These are phyloP conservation scores for Yarrowia osloensis DNA, from an alignment of 805 yeast genomes.

Conservation along the genomic window DNA sequence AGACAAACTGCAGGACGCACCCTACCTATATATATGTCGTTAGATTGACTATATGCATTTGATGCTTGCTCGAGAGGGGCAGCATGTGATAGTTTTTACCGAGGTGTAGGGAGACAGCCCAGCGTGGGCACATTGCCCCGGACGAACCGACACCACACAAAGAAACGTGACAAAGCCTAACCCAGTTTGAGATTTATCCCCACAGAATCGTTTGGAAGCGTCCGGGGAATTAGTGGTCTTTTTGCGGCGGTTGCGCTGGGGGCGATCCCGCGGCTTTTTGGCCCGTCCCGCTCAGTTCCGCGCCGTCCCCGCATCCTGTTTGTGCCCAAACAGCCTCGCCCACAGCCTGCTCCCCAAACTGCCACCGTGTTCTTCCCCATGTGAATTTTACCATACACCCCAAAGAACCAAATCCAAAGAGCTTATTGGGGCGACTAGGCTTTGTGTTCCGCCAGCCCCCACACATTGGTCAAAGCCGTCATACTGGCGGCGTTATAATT, in stretches of 20 bases:
- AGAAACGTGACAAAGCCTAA: slow-evolving; percentile 29
- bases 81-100: slow-evolving; percentile 31
- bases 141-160: slow-evolving; percentile 29
- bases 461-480: background rate
- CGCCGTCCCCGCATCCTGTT: background rate
- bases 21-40: slow-evolving; percentile 24
- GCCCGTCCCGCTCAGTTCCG: background rate
- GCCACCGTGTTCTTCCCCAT: slow-evolving; percentile 30
- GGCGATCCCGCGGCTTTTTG: background rate
- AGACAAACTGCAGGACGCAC: background rate
- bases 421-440: background rate
- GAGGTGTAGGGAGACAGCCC: slow-evolving; percentile 29
- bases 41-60: slow-evolving; percentile 20
- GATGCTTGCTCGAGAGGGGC: slow-evolving; percentile 31
- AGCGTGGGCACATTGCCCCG: slow-evolving; percentile 22
- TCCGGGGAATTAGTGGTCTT: slow-evolving; percentile 7
- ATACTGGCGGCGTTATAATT: background rate
- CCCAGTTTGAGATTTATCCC: slow-evolving; percentile 20
- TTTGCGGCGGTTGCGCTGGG: background rate
- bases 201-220: slow-evolving; percentile 10
- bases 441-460: slow-evolving; percentile 14
- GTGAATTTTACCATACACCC: slow-evolving; percentile 25
- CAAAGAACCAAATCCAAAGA: slow-evolving; percentile 20
- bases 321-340: background rate
- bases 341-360: background rate